Conservation (phyloP, 2,329 filamentous ascomycete species). For the Aspergillus vadensis region DNA sequence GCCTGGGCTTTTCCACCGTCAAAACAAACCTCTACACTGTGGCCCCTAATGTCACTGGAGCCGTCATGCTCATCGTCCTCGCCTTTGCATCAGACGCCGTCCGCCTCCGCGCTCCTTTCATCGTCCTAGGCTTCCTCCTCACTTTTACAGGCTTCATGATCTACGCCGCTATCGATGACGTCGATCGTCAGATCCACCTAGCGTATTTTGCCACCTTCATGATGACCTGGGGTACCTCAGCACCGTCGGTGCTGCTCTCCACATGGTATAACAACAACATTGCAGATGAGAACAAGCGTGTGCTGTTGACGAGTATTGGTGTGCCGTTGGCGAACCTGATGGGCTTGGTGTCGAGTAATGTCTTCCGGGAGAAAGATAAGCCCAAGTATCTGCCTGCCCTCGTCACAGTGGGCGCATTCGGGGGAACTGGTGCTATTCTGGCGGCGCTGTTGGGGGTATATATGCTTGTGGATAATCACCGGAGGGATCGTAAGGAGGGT, state of each 20-base stretch:
- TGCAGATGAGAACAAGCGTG: slow-evolving; percentile 71
- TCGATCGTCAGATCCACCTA: slow-evolving; percentile 61
- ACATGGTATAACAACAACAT: slow-evolving; percentile 83
- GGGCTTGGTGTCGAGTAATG: slow-evolving; percentile 69
- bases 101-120: slow-evolving; percentile 71
- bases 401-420: slow-evolving; percentile 56
- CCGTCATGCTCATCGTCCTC: slow-evolving; percentile 69
- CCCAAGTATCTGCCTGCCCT: slow-evolving; percentile 69
- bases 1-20: slow-evolving; percentile 57
- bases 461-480: slow-evolving; percentile 67
- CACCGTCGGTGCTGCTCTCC: slow-evolving; percentile 67
- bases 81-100: slow-evolving; percentile 70
- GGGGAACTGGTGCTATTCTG: slow-evolving; percentile 59
- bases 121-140: slow-evolving; percentile 71
- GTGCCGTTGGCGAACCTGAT: slow-evolving; percentile 77
- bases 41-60: slow-evolving; percentile 74
- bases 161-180: slow-evolving; percentile 68
- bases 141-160: slow-evolving; percentile 79
- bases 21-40: slow-evolving; percentile 81
- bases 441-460: slow-evolving; percentile 60
- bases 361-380: slow-evolving; percentile 64
- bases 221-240: slow-evolving; percentile 79
- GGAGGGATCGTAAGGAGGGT: slow-evolving; percentile 60
- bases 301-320: slow-evolving; percentile 69
- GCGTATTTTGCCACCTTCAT: slow-evolving; percentile 78